Evolutionary conservation across 768 basidiomycete genomes (phyloP), one percentile per base, ranked within the genome.

Genomic region (Hygrophorus pudorinus): DNA sequence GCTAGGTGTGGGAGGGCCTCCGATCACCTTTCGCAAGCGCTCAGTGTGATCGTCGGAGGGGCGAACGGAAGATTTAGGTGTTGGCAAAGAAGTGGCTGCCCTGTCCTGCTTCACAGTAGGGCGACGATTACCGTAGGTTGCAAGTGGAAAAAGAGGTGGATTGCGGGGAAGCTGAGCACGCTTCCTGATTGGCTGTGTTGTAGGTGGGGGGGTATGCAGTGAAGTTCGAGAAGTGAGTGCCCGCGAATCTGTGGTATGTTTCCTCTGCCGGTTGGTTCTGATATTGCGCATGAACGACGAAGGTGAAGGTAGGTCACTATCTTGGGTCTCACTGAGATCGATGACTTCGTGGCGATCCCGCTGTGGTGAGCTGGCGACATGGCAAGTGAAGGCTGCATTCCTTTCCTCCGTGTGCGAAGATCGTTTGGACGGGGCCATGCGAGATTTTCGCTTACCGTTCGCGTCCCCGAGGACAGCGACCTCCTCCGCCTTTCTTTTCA

Each of bases 371-470:
- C 24, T 24, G 7, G 24, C 24, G 7, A 7, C 24, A 24, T 24
- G n/a, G n/a, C n/a, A 24, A 24, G 24, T 24, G 24, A 24, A 24
- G 3, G 24, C 24, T 24, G 7, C 24, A 24, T 24, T 24, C 24
- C 24, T 24, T 24, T 24, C 24, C 7, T 7, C 29, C 7, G 14
- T 34, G 38, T 24, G 24, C 16, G 42, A 44, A 17, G 42, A 13
- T 13, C 20, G 18, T 42, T 18, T 42, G 18, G 46, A 20, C 14
- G 40, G 9, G n/a, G 31, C 18, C 32, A 42, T 46, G 16, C 10
- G 32, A 18, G 35, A 50, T 37, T 8, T 42, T 32, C 3, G 50
- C 44, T 21, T 48, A 46, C 41, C 46, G 47, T 35, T 50, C 51
- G 16, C 38, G 7, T 46, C 39, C 41, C 49, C 1, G 47, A 46